phyloP scores from a whole-genome alignment of 331 rosid genomes.

The Cucumis variabilis region DNA sequence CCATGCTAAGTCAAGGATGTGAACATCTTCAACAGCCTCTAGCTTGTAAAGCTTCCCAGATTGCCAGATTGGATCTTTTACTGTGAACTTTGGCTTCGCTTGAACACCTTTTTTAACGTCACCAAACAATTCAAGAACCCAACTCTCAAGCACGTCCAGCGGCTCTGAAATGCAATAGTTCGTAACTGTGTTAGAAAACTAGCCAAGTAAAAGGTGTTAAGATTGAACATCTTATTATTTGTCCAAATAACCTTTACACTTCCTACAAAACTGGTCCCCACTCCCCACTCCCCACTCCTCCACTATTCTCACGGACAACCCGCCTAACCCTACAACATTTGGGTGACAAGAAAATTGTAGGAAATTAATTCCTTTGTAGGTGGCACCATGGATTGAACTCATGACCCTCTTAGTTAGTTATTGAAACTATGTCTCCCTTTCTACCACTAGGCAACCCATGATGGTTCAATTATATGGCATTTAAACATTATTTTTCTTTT shows the following conservation, averaged over 20 bases:
- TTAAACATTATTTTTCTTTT: not conserved
- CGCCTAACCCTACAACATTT: no score
- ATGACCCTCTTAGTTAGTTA: no score
- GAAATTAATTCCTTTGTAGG: no score
- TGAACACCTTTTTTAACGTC: slow-evolving; percentile 68
- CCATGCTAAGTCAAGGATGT: slow-evolving; percentile 83
- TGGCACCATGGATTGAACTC: no score
- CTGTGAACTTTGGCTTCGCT: slow-evolving; percentile 61
- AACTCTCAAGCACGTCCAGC: slow-evolving; percentile 88
- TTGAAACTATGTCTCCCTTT: no score
- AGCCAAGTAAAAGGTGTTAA: slow-evolving; percentile 9
- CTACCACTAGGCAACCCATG: no score
- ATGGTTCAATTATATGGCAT: not conserved
- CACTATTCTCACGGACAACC: no score
- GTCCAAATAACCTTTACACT: slow-evolving; percentile 9
- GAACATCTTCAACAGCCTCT: slow-evolving; percentile 94
- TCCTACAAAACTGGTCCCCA: not conserved
- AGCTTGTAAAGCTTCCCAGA: slow-evolving; percentile 79
- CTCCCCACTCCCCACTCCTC: not conserved
- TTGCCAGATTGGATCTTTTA: slow-evolving; percentile 83
- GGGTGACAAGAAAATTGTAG: no score
- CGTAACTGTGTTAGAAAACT: slow-evolving; percentile 28
- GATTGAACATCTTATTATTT: not conserved
- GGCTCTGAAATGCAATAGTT: slow-evolving; percentile 62
- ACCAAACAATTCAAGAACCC: slow-evolving; percentile 85